phyloP scores from a whole-genome alignment of 768 basidiomycete species.

The Podaxis sp. region DNA sequence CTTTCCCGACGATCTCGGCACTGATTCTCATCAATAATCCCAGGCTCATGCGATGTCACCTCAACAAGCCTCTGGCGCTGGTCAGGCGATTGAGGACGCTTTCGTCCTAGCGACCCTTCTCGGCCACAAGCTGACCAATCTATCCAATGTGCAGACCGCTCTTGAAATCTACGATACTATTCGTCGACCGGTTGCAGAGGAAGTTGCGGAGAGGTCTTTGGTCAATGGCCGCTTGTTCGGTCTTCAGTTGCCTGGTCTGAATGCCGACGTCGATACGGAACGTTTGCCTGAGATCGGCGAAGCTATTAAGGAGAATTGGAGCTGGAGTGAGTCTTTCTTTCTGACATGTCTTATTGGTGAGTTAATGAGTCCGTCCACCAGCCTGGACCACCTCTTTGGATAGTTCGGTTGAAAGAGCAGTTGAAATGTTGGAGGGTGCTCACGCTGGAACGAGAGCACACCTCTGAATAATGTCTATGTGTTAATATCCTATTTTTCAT shows the following conservation, averaged over 20 bases:
- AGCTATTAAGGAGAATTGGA: constrained; percentile 25
- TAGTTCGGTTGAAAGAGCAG: constrained; percentile 2
- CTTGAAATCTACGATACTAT: constrained; percentile 32
- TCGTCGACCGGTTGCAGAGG: constrained; percentile 30
- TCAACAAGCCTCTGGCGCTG: constrained; percentile 43
- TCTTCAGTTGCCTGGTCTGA: constrained; percentile 18
- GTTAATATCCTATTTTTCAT: too few species aligned
- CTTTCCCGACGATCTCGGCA: neutral
- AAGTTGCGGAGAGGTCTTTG: constrained; percentile 23
- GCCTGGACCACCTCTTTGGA: constrained; percentile 16
- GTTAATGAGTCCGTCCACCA: neutral
- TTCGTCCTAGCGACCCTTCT: constrained; percentile 42
- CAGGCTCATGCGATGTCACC: constrained; percentile 45
- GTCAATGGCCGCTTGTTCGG: constrained; percentile 26
- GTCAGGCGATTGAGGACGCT: constrained; percentile 52
- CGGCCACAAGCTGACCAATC: constrained; percentile 16
- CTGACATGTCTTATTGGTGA: neutral
- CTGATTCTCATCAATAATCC: neutral
- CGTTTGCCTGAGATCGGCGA: constrained; percentile 21
- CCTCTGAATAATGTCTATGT: neutral
- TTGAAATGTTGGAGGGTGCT: constrained; percentile 8
- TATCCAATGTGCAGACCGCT: constrained; percentile 23
- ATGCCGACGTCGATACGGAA: constrained; percentile 15
- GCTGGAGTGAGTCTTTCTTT: constrained; percentile 19
- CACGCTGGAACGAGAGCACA: neutral